Conservation (phyloP, 2,329 filamentous ascomycete genomes). For the Calonectria naviculata region DNA sequence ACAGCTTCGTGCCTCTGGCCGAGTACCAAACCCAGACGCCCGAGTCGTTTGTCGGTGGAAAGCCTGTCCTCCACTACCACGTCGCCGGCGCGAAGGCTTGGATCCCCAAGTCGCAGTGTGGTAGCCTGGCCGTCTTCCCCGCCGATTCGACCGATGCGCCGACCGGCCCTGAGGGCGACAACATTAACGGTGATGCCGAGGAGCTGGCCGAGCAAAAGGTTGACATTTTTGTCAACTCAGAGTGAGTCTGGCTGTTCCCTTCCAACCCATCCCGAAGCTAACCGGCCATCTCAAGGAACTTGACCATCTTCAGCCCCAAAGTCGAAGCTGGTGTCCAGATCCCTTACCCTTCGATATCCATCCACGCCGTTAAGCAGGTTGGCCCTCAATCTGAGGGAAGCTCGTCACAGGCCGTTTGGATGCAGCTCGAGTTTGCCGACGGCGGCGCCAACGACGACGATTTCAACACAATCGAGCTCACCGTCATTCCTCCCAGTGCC, state of each 20-base stretch:
- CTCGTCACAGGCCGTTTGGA: constrained; percentile 66
- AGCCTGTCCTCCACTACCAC: constrained; percentile 77
- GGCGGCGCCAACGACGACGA: constrained; percentile 71
- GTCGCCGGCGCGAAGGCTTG: constrained; percentile 67
- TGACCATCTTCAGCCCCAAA: constrained; percentile 72
- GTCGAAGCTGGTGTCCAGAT: constrained; percentile 73
- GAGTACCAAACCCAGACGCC: constrained; percentile 81
- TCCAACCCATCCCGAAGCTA: background rate
- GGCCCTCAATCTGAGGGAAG: constrained; percentile 49
- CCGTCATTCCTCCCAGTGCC: constrained; percentile 64
- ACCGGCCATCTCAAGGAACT: constrained; percentile 42
- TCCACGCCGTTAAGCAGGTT: constrained; percentile 78
- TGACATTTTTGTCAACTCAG: constrained; percentile 69
- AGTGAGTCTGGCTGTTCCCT: constrained; percentile 52
- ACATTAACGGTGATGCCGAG: constrained; percentile 45
- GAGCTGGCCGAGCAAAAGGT: constrained; percentile 59
- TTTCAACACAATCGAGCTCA: constrained; percentile 74
- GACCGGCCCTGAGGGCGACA: constrained; percentile 35
- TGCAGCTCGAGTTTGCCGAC: constrained; percentile 75
- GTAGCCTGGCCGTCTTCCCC: constrained; percentile 65
- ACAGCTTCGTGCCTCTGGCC: constrained; percentile 72
- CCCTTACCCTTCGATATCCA: constrained; percentile 78
- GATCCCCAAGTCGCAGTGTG: constrained; percentile 65
- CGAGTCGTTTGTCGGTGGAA: constrained; percentile 75
- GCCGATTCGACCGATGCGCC: constrained; percentile 48